These are phyloP conservation scores for Rostrohypoxylon terebratum DNA, from an alignment of 495 filamentous ascomycete genomes.

Conservation along the genomic window DNA sequence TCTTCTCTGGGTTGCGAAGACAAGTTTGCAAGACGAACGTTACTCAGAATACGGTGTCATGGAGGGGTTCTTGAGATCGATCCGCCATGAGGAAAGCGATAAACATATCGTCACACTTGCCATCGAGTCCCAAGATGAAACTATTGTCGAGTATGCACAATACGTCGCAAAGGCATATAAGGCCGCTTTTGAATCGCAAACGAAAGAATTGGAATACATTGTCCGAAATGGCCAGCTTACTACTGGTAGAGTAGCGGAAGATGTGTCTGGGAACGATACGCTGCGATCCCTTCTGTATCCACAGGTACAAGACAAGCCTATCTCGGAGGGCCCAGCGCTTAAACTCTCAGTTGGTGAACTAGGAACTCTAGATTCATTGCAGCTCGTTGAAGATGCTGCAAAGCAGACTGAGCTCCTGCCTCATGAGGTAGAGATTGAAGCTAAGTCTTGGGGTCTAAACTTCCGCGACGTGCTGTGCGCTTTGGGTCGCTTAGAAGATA, in stretches of 20 bases:
- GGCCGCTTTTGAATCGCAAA: conserved; percentile 36
- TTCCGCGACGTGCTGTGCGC: conserved; percentile 45
- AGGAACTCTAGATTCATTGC: conserved; percentile 42
- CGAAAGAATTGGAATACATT: conserved; percentile 47
- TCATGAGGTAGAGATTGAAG: conserved; percentile 47
- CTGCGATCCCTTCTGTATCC: conserved; percentile 39
- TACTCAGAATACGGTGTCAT: conserved; percentile 43
- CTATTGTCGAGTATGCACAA: conserved; percentile 2
- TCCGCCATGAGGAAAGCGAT: conserved; percentile 47
- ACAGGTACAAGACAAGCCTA: conserved; percentile 37
- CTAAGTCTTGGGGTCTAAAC: conserved; percentile 38
- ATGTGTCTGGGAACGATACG: conserved; percentile 31
- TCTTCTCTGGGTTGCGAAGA: conserved; percentile 50
- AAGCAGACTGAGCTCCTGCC: conserved; percentile 28
- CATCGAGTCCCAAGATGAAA: conserved; percentile 39
- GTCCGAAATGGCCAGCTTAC: conserved; percentile 46
- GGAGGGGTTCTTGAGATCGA: conserved; percentile 47
- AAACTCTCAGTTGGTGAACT: conserved; percentile 40
- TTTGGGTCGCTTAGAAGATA: conserved; percentile 37
- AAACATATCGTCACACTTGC: conserved; percentile 47
- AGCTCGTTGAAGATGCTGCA: conserved; percentile 45
- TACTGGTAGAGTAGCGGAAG: conserved; percentile 43
- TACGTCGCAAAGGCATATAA: conserved; percentile 40
- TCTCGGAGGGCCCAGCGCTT: conserved; percentile 40
- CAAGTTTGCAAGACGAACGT: conserved; percentile 20